Conservation (phyloP, 148 eudicot genomes). For the Arbutus unedo region DNA sequence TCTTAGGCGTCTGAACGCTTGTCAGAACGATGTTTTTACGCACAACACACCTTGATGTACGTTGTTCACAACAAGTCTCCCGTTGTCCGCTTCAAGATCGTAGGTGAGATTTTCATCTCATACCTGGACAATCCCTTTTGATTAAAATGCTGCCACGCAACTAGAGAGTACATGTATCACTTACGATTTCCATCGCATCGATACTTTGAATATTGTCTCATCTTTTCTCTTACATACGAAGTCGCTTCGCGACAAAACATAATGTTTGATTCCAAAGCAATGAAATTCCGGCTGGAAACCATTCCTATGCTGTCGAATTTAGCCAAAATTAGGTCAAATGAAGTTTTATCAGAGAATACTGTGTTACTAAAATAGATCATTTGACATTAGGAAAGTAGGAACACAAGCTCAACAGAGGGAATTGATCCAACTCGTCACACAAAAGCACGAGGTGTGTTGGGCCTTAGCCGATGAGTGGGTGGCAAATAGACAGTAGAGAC, state of each 20-base stretch:
- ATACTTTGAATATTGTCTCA: slow-evolving; percentile 19
- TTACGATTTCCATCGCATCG: slow-evolving; percentile 22
- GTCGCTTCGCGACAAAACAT: slow-evolving; percentile 10
- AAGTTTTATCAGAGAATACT: neutral
- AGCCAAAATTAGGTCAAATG: neutral
- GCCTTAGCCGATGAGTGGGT: neutral
- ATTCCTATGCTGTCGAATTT: slow-evolving; percentile 11
- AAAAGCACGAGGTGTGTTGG: neutral
- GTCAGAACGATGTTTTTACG: too few species aligned
- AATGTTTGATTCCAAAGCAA: slow-evolving; percentile 14
- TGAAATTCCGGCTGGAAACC: neutral
- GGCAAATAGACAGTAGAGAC: neutral
- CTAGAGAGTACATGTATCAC: neutral
- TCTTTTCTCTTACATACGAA: neutral
- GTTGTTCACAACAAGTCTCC: too few species aligned
- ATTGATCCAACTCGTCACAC: slow-evolving; percentile 15
- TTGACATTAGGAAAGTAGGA: slow-evolving; percentile 19
- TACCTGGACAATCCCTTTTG: neutral
- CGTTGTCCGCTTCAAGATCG: too few species aligned
- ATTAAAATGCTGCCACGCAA: slow-evolving; percentile 12
- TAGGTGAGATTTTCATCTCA: too few species aligned
- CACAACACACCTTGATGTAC: too few species aligned
- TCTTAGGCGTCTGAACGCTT: too few species aligned
- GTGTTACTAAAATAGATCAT: slow-evolving; percentile 7
- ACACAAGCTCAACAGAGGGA: slow-evolving; percentile 18